Evolutionary conservation across 1,284 basidiomycete species (phyloP).

Genomic region (Rhizoctonia solani): DNA sequence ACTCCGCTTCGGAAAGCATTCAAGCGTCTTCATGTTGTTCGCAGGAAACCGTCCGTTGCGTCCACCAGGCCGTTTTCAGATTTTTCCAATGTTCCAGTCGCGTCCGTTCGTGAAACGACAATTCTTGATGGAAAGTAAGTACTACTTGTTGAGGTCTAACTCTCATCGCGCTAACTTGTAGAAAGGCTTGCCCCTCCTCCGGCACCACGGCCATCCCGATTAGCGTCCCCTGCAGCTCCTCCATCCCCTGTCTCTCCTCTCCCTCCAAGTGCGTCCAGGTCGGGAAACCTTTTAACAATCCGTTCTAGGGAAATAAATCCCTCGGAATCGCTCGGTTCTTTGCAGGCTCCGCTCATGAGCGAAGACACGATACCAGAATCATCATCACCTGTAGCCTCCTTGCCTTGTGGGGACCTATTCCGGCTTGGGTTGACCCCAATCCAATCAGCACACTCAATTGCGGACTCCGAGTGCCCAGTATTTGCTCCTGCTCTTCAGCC

Average conservation of each 20-base stretch:
- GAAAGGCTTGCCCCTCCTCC: conserved; percentile 24
- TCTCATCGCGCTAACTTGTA: not conserved
- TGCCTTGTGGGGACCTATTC: conserved; percentile 24
- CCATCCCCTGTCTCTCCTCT: conserved; percentile 14
- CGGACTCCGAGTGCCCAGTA: not conserved
- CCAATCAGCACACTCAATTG: conserved; percentile 1
- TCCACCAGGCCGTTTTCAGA: not conserved
- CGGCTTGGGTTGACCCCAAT: conserved; percentile 14
- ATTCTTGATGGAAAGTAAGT: not conserved
- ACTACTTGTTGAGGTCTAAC: not conserved
- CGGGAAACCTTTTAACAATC: conserved; percentile 10
- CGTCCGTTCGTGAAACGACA: not conserved
- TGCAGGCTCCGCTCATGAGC: not conserved
- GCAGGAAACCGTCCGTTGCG: not conserved
- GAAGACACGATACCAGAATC: not conserved
- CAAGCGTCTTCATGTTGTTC: conserved; percentile 19
- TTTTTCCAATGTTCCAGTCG: not conserved
- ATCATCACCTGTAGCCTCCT: not conserved
- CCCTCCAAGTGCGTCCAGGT: not conserved
- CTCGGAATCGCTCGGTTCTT: not conserved
- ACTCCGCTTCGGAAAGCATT: conserved; percentile 21
- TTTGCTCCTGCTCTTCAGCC: conserved; percentile 17
- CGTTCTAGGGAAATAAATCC: not conserved
- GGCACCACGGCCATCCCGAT: conserved; percentile 34
- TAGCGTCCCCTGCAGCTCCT: conserved; percentile 26